Evolutionary conservation across 2,329 filamentous ascomycete genomes (phyloP).

Genomic region (Aschersonia sp.): DNA sequence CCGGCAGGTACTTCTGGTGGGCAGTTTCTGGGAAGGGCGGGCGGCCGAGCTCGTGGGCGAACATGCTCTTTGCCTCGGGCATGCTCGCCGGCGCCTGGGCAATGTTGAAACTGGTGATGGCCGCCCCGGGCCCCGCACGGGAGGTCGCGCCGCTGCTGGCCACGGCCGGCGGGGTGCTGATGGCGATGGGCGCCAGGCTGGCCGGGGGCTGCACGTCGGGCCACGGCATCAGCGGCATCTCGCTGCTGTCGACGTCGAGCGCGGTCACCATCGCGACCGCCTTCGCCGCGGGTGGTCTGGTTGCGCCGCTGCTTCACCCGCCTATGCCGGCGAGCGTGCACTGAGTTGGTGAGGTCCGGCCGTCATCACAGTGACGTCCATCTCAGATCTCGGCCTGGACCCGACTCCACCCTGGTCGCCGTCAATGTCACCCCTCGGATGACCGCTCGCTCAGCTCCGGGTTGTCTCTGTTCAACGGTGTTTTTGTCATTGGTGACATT

Average conservation of each 20-base stretch:
- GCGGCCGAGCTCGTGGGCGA: slow-evolving; percentile 20
- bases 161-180: slow-evolving; percentile 36
- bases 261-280: slow-evolving; percentile 44
- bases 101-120: slow-evolving; percentile 14
- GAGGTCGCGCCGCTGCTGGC: slow-evolving; percentile 24
- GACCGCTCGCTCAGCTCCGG: too few relatives aligned
- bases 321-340: not conserved
- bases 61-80: slow-evolving; percentile 37
- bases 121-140: slow-evolving; percentile 9
- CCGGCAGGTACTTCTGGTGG: slow-evolving; percentile 39
- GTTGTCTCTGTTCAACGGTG: too few relatives aligned
- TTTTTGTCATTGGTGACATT: too few relatives aligned
- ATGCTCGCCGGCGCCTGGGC: slow-evolving; percentile 30
- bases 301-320: slow-evolving; percentile 10
- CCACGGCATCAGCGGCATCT: slow-evolving; percentile 54
- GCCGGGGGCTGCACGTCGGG: slow-evolving; percentile 55
- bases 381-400: too few relatives aligned
- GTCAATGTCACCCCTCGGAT: too few relatives aligned
- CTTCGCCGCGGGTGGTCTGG: slow-evolving; percentile 34
- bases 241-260: slow-evolving; percentile 46
- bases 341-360: not conserved
- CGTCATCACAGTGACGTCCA: not conserved
- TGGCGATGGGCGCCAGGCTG: slow-evolving; percentile 45
- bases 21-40: slow-evolving; percentile 15
- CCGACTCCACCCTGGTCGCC: too few relatives aligned